A percentile compares a stretch with the other conserved stretches of the same genome.
Evolutionary conservation across 805 yeast species (phyloP).

Genomic region (Myxozyma kluyveri): DNA sequence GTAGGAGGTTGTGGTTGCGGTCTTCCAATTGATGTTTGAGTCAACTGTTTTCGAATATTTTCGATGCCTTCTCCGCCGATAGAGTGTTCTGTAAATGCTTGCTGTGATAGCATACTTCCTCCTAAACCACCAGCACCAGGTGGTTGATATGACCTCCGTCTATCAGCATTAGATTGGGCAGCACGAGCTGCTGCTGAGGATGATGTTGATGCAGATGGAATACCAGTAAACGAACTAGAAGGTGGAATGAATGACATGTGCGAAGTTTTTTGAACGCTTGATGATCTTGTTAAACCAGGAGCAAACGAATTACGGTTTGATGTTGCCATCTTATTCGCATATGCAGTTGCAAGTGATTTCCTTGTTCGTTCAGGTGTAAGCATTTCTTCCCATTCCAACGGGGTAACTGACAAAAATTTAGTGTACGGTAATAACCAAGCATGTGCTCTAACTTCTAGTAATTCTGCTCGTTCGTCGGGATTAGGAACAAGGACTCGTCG

Average conservation of each 20-base stretch:
- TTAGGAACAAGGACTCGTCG: constrained; percentile 76
- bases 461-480: constrained; percentile 69
- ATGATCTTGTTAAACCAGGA: constrained; percentile 14
- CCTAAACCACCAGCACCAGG: not conserved
- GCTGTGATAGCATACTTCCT: not conserved
- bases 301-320: constrained; percentile 14
- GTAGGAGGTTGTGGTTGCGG: constrained; percentile 2
- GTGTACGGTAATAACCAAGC: constrained; percentile 87
- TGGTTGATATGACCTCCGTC: constrained; percentile 12
- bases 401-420: constrained; percentile 76
- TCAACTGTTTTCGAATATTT: constrained; percentile 17
- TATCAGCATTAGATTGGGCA: constrained; percentile 5
- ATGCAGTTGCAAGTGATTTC: not conserved
- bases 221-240: not conserved
- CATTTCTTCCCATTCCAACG: constrained; percentile 80
- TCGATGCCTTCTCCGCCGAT: constrained; percentile 16
- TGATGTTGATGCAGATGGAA: not conserved
- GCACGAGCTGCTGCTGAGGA: not conserved
- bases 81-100: not conserved
- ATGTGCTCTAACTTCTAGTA: constrained; percentile 72
- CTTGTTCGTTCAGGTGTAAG: constrained; percentile 19
- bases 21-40: constrained; percentile 16
- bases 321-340: not conserved
- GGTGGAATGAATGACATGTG: constrained; percentile 6
- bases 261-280: constrained; percentile 5